These are phyloP conservation scores for Usnea hakonensis DNA, from an alignment of 495 filamentous ascomycete species.

Conservation along the genomic window DNA sequence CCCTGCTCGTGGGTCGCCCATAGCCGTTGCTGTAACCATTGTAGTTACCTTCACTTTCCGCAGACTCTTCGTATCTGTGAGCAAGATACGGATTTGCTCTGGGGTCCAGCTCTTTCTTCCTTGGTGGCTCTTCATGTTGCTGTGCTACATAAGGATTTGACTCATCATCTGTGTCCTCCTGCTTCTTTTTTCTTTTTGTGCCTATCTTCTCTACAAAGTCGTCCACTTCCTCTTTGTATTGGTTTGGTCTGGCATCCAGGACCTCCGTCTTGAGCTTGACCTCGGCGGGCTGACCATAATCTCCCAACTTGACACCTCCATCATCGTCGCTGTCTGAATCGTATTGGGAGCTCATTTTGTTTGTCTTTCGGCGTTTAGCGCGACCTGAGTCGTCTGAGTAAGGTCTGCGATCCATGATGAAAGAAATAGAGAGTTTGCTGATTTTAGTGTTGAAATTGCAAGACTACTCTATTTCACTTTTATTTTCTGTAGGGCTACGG, in stretches of 20 bases:
- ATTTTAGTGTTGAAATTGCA: not conserved
- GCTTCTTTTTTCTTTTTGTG: conserved; percentile 3
- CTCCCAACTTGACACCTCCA: conserved; percentile 30
- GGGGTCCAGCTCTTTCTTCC: conserved; percentile 40
- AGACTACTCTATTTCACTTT: not conserved
- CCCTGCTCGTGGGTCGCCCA: conserved; percentile 16
- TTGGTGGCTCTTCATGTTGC: conserved; percentile 20
- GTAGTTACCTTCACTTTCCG: conserved; percentile 21
- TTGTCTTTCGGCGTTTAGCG: conserved; percentile 43
- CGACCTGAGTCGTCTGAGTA: conserved; percentile 38
- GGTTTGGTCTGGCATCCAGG: not conserved
- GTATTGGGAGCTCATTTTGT: conserved; percentile 1
- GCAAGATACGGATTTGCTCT: conserved; percentile 80
- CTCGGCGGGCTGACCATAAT: conserved; percentile 12
- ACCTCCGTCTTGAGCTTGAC: not conserved
- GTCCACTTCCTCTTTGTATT: not conserved
- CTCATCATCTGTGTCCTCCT: not conserved
- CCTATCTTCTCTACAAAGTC: not conserved
- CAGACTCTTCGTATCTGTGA: conserved; percentile 62
- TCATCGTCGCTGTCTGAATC: conserved; percentile 34
- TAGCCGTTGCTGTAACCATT: conserved; percentile 38
- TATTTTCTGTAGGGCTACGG: conserved; percentile 9
- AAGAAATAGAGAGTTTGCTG: not conserved
- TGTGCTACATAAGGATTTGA: conserved; percentile 7
- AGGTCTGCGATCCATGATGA: conserved; percentile 22